These are phyloP conservation scores for Jamesozyma rosinii DNA, from an alignment of 805 yeast species.

Conservation along the genomic window DNA sequence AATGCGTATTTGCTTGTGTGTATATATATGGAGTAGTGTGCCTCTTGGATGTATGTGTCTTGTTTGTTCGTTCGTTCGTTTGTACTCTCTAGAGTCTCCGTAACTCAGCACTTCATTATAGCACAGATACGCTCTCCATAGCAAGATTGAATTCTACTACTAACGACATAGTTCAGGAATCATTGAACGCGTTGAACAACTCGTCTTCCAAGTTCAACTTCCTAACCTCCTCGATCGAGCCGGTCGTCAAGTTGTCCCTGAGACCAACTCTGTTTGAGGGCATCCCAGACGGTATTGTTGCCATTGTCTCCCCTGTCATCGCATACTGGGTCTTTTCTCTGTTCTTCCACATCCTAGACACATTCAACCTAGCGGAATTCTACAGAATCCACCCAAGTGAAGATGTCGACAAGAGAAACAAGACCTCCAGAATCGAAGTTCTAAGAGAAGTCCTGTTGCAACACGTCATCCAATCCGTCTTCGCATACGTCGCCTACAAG, in stretches of 20 bases:
- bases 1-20: no score
- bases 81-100: no score
- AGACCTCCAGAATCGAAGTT: conserved; percentile 61
- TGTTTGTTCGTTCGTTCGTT: no score
- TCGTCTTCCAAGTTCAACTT: neutral
- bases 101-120: no score
- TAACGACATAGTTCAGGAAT: conserved; percentile 8
- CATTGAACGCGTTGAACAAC: neutral
- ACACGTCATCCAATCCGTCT: conserved; percentile 71
- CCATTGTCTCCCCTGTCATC: conserved; percentile 65
- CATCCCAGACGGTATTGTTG: conserved; percentile 52
- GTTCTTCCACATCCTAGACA: conserved; percentile 68
- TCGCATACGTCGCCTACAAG: conserved; percentile 48
- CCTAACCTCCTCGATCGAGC: conserved; percentile 18
- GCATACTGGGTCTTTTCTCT: conserved; percentile 78
- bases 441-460: conserved; percentile 74
- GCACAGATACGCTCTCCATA: no score
- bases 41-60: no score
- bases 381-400: conserved; percentile 89
- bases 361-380: conserved; percentile 62
- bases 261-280: conserved; percentile 8
- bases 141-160: conserved; percentile 10
- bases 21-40: no score
- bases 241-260: conserved; percentile 15
- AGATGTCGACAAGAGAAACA: conserved; percentile 69